phyloP scores from a whole-genome alignment of 2,329 filamentous ascomycete genomes.

The Fusarium chuoi region DNA sequence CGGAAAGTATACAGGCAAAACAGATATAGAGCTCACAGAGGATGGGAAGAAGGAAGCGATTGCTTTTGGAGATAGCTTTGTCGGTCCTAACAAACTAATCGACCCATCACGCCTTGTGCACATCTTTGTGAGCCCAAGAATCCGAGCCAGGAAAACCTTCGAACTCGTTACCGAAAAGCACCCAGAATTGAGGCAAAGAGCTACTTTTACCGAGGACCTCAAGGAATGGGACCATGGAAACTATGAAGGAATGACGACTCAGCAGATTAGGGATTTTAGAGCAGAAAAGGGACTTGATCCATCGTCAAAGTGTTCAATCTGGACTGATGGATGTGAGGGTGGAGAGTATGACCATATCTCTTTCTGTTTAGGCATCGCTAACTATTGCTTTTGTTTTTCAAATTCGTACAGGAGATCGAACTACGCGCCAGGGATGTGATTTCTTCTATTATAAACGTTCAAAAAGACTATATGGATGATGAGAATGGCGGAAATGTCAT shows the following conservation, averaged over 20 bases:
- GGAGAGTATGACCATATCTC: not conserved
- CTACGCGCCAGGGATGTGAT: not conserved
- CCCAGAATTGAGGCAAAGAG: not conserved
- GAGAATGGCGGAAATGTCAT: not conserved
- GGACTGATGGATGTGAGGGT: not conserved
- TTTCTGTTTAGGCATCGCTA: not conserved
- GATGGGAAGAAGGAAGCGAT: not conserved
- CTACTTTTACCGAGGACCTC: not conserved
- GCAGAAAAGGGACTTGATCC: not conserved
- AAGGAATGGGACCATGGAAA: not conserved
- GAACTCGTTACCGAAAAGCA: not conserved
- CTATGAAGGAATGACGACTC: not conserved
- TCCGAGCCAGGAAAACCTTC: not conserved
- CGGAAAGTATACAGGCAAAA: not conserved
- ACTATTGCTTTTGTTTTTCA: rapidly evolving
- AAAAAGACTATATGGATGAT: not conserved
- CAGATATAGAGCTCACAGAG: not conserved
- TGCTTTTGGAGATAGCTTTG: not conserved
- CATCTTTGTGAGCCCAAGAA: not conserved
- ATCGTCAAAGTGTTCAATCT: not conserved
- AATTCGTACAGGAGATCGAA: not conserved
- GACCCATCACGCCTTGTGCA: not conserved
- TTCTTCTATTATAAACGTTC: not conserved
- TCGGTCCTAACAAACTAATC: not conserved
- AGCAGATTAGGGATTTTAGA: not conserved